Base-by-base conservation (phyloP, 1,284 basidiomycete genomes). In the Peniophora sp. region DNA sequence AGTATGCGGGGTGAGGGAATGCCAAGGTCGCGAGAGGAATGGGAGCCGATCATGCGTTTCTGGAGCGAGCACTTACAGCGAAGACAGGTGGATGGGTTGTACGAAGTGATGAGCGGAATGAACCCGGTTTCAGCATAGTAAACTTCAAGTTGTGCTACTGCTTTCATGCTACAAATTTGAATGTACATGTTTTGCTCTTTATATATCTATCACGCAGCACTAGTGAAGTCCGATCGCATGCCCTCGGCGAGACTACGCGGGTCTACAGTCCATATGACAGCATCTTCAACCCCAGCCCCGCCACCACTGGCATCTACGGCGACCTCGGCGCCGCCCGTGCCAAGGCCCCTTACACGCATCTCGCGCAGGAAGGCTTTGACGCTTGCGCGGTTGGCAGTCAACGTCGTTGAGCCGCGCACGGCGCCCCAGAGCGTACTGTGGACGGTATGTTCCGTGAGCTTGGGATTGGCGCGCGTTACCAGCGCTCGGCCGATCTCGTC, bases 1-100 rank as follows among this genome's bases (percentile, higher is more conserved):
- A 70, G 68, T 58, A 68, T 73, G 56, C 66, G 61, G 2, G 62
- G 68, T 45, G 71, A 74, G 35, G 82, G 79, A 2, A 95, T 95
- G 91, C 89, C 88, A 2, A 67, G 74, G 15, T 83, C 80, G n/a
- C 75, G 70, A 56, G 78, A 80, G 8, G 89, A 93, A 60, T 93
- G 89, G 88, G 76, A 79, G 58, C 81, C 81, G 1, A 76, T 94
- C 46, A 92, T 95, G 88, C 70, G 74, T 52, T 93, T 93, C 65
- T 95, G 92, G 91, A 87, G 88, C 57, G 77, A 83, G 63, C 68
- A 73, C 47, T 68, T 94, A 42, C 73, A 68, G 5, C 76, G 72
- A 57, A 74, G 82, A 58, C 76, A 75, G 52, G 75, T 73, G 11
- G 81, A 84, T 11, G 88, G 84, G 15, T 63, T 92, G 54, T 92